Percentiles rank a stretch among this genome's conserved stretches.
phyloP scores from a whole-genome alignment of 768 basidiomycete species.

The Tephrocybe sp. region DNA sequence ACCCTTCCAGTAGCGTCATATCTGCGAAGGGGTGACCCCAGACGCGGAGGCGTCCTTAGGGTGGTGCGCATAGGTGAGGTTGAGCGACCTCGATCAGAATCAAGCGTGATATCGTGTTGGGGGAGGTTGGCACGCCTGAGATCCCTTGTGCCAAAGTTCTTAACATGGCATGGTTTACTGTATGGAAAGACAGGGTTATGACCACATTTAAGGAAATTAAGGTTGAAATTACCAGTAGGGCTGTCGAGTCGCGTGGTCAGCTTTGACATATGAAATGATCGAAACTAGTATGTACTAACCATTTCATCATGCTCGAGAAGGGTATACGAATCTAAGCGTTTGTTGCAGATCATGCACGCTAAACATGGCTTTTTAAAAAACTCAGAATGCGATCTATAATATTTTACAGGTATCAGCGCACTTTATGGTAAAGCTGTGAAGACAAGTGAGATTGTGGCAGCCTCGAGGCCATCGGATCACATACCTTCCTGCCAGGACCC shows the following conservation, averaged over 20 bases:
- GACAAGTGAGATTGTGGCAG: conserved; percentile 3
- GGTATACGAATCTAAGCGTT: conserved; percentile 72
- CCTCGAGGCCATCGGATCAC: conserved; percentile 17
- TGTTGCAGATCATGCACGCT: conserved; percentile 71
- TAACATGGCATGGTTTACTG: conserved; percentile 82
- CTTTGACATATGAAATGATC: conserved; percentile 1
- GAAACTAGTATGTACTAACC: conserved; percentile 42
- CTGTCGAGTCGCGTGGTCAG: conserved; percentile 20
- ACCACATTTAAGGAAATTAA: background rate
- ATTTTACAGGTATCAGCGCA: conserved; percentile 18
- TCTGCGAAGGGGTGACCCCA: conserved; percentile 25
- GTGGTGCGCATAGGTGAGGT: conserved; percentile 19
- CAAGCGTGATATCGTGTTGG: conserved; percentile 33
- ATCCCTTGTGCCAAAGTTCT: conserved; percentile 75
- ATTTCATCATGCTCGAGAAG: conserved; percentile 82
- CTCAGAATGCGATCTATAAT: background rate
- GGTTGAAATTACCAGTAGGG: conserved; percentile 46
- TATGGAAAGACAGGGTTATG: background rate
- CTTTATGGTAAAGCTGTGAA: conserved; percentile 77
- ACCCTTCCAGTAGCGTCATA: conserved; percentile 4
- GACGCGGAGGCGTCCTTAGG: conserved; percentile 24
- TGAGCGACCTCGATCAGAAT: conserved; percentile 15
- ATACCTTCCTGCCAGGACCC: conserved; percentile 86
- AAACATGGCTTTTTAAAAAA: conserved; percentile 66
- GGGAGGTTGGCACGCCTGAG: conserved; percentile 72